A percentile compares a stretch with the other conserved stretches of the same genome.
Conservation (phyloP, 352 stramenopile species). For the Aphanomyces stellatus region DNA sequence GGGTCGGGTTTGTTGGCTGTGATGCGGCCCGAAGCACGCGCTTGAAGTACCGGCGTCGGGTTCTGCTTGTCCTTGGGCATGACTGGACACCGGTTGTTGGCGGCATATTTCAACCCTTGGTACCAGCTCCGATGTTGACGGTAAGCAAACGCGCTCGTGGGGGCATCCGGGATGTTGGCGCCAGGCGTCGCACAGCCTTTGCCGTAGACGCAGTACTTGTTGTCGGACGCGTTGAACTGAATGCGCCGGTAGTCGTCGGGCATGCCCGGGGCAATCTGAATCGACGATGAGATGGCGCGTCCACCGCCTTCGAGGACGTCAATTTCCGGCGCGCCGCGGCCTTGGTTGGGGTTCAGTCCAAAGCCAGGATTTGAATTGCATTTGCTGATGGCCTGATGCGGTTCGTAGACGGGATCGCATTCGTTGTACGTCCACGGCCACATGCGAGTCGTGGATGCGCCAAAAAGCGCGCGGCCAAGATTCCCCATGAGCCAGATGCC, state of each 20-base stretch:
- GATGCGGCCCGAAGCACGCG: background rate
- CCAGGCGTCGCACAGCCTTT: conserved; percentile 33
- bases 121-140: conserved; percentile 63
- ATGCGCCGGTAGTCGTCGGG: conserved; percentile 38
- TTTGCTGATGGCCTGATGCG: too few species aligned
- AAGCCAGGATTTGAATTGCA: conserved; percentile 36
- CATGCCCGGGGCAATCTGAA: conserved; percentile 77
- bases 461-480: conserved; percentile 73
- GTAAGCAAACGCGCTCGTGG: conserved; percentile 23
- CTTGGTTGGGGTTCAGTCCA: conserved; percentile 34
- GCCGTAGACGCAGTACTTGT: conserved; percentile 37
- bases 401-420: too few species aligned
- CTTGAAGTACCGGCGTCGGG: conserved; percentile 18
- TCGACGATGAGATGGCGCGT: conserved; percentile 82
- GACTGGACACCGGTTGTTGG: conserved; percentile 45
- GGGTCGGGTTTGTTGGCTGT: too few species aligned
- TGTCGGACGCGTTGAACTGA: conserved; percentile 11
- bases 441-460: conserved; percentile 69
- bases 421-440: too few species aligned
- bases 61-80: conserved; percentile 25
- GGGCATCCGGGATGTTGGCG: conserved; percentile 41
- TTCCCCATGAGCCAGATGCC: conserved; percentile 87
- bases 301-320: conserved; percentile 74
- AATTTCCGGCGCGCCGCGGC: conserved; percentile 65
- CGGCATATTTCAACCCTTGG: conserved; percentile 41